Evolutionary conservation across 2,329 filamentous ascomycete species (phyloP), one percentile per base, ranked within the genome.

Genomic region (Polychaeton citri): DNA sequence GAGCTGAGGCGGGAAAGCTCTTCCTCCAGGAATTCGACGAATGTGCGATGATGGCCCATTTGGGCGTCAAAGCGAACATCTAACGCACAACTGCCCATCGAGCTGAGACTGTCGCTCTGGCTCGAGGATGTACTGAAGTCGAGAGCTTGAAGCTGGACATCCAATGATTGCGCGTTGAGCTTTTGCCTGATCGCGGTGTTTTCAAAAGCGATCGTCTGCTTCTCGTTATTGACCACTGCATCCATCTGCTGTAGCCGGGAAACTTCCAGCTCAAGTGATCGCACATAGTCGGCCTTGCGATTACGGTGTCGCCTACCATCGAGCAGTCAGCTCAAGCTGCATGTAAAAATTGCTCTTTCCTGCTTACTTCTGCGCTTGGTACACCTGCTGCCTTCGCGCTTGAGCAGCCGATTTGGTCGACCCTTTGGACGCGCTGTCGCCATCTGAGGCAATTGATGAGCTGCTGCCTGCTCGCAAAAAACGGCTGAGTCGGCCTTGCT

Each of bases 301-400:
- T 50, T 44, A 6, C 46, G 47, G 38, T 50, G 46, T 16, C 47
- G 47, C 36, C 45, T 49, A 19, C 5, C n/a, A n/a, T n/a, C n/a
- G n/a, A n/a, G n/a, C n/a, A n/a, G n/a, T n/a, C n/a, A 13, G 21
- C 15, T 13, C 21, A 18, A 5, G 9, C 13, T 17, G 5, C 13
- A 37, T n/a, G n/a, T n/a, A n/a, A n/a, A n/a, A n/a, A n/a, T n/a
- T n/a, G n/a, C n/a, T n/a, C n/a, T n/a, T n/a, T n/a, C n/a, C n/a
- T n/a, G 17, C 33, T 15, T 37, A 47, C 45, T 50, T 50, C 31
- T 50, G 47, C 5, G 47, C 47, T 28, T 47, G 39, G 40, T 48
- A 48, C 20, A 50, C 45, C 33, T 50, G 47, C 33, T 50, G 41
- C 21, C 47, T 30, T 18, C 47, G 37, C 35, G 46, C 46, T 34